Evolutionary conservation across 306 rosid species (phyloP).

Genomic region (Rosa rugosa): DNA sequence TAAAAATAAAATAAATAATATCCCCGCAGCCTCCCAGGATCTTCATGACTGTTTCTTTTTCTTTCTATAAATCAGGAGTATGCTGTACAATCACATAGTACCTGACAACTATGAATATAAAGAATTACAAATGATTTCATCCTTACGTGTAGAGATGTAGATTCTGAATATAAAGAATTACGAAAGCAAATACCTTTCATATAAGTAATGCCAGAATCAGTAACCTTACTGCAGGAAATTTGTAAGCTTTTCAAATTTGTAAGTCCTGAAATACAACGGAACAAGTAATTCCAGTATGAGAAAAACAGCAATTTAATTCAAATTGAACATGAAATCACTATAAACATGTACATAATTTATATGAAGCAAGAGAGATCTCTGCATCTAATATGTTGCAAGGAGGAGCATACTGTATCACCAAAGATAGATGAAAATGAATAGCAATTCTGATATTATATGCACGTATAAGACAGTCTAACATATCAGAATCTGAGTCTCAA

Average conservation of each 20-base stretch:
- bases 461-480: background rate
- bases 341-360: background rate
- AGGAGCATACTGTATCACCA: background rate
- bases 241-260: constrained; percentile 65
- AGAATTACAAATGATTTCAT: background rate
- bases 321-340: background rate
- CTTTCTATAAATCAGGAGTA: background rate
- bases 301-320: background rate
- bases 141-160: background rate
- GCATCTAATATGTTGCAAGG: background rate
- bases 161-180: background rate
- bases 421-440: background rate
- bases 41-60: background rate
- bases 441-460: background rate
- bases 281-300: constrained; percentile 18
- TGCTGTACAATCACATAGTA: background rate
- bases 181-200: constrained; percentile 55
- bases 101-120: background rate
- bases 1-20: background rate
- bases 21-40: background rate
- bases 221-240: constrained; percentile 80
- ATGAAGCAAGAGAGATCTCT: background rate
- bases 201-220: constrained; percentile 70
- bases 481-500: background rate
- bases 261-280: constrained; percentile 63